Conservation (phyloP, 305 asterid species). For the Fraxinus velutina region DNA sequence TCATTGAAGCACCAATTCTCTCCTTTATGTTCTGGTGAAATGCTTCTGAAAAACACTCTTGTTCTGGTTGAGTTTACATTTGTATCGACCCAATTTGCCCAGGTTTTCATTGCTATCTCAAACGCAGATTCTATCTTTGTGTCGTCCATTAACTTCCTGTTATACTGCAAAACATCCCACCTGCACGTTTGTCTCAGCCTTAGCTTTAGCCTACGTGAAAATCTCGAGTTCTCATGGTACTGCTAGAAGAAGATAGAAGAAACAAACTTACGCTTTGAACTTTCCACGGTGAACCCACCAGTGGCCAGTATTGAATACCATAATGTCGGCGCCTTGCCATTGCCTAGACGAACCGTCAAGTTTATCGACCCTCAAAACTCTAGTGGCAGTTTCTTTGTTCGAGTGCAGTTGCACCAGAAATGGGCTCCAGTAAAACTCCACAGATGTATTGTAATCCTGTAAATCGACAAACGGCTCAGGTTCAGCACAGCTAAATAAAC, state of each 20-base stretch:
- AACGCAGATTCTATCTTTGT: constrained; percentile 22
- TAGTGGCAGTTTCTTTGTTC: constrained; percentile 1
- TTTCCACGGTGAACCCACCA: constrained; percentile 29
- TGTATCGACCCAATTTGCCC: constrained; percentile 24
- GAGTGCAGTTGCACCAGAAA: constrained; percentile 24
- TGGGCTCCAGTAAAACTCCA: constrained; percentile 30
- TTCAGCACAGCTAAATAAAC: not conserved
- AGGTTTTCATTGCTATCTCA: constrained; percentile 22
- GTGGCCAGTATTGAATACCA: constrained; percentile 15
- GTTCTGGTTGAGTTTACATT: constrained; percentile 22
- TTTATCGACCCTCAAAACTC: constrained; percentile 19
- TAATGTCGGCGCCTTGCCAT: constrained; percentile 25
- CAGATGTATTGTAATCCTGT: constrained; percentile 24
- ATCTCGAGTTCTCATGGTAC: not conserved
- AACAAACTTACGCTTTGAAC: constrained; percentile 26
- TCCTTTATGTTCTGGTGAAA: constrained; percentile 26
- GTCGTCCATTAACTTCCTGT: constrained; percentile 13
- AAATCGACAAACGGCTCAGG: not conserved
- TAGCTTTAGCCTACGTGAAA: not conserved
- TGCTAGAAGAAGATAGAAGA: not conserved
- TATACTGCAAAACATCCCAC: constrained; percentile 23
- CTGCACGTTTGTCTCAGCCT: constrained; percentile 5
- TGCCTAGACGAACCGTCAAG: constrained; percentile 16
- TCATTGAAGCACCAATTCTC: constrained; percentile 20
- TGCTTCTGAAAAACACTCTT: constrained; percentile 24